Conservation (phyloP, 2,329 filamentous ascomycete genomes). For the Camillea tinctor region DNA sequence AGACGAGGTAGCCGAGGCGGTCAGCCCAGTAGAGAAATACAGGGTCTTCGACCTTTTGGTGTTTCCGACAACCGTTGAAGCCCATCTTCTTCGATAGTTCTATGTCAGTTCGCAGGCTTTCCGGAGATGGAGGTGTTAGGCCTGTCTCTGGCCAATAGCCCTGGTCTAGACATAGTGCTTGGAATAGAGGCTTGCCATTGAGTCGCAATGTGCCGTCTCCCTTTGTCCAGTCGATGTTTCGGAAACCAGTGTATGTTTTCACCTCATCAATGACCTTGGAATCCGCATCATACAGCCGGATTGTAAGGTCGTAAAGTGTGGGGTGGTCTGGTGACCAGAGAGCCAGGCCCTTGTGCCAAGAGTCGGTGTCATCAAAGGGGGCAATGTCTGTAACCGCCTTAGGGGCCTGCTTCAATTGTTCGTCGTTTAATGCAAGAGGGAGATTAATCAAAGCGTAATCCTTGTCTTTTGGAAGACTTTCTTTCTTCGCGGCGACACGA, state of each 20-base stretch:
- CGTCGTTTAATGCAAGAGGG: conserved; percentile 45
- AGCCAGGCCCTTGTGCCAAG: conserved; percentile 56
- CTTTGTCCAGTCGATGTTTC: conserved; percentile 56
- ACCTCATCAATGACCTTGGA: conserved; percentile 52
- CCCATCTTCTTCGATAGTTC: conserved; percentile 58
- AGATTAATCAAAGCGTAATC: conserved; percentile 48
- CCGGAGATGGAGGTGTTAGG: conserved; percentile 53
- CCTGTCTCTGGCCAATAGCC: conserved; percentile 63
- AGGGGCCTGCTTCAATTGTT: conserved; percentile 40
- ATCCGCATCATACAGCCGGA: conserved; percentile 48
- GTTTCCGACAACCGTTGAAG: conserved; percentile 64
- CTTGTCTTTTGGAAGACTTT: conserved; percentile 47
- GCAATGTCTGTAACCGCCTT: conserved; percentile 32
- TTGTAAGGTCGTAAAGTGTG: conserved; percentile 52
- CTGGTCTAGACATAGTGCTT: conserved; percentile 59
- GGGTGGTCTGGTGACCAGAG: conserved; percentile 62
- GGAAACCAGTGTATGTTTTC: conserved; percentile 60
- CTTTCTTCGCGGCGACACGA: conserved; percentile 43
- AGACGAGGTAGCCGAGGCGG: conserved; percentile 59
- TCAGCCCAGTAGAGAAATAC: conserved; percentile 62
- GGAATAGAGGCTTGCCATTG: conserved; percentile 59
- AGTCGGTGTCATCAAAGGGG: conserved; percentile 37
- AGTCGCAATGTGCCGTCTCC: conserved; percentile 59
- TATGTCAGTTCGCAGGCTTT: conserved; percentile 51
- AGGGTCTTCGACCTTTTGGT: conserved; percentile 64